Conservation (phyloP, 768 basidiomycete species). For the Candolleomyces aberdarensis region DNA sequence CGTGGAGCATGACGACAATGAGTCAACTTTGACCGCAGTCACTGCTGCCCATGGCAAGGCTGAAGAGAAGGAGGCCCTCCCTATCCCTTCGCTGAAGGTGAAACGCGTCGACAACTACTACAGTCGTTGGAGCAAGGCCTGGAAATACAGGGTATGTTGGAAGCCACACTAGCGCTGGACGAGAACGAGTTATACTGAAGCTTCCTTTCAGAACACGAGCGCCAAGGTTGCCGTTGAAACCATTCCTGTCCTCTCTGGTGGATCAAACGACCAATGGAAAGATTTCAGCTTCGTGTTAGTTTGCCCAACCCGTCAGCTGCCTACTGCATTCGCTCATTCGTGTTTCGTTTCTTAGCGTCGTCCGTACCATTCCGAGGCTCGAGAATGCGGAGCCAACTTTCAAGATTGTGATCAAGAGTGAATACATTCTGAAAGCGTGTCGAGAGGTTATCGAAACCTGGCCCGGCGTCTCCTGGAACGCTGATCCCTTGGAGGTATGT, state of each 20-base stretch:
- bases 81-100: slow-evolving; percentile 50
- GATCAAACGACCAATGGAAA: slow-evolving; percentile 53
- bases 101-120: slow-evolving; percentile 61
- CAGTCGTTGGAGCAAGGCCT: slow-evolving; percentile 51
- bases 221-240: slow-evolving; percentile 51
- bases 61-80: slow-evolving; percentile 27
- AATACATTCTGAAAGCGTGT: slow-evolving; percentile 53
- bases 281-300: slow-evolving; percentile 53
- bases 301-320: neutral
- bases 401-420: slow-evolving; percentile 56
- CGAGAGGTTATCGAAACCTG: slow-evolving; percentile 55
- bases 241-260: slow-evolving; percentile 34
- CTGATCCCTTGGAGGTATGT: slow-evolving; percentile 51
- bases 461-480: slow-evolving; percentile 61
- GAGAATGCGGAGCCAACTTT: slow-evolving; percentile 42
- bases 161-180: neutral
- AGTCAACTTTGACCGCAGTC: slow-evolving; percentile 32
- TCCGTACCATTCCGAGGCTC: slow-evolving; percentile 44
- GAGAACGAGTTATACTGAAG: neutral
- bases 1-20: slow-evolving; percentile 21
- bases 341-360: slow-evolving; percentile 32
- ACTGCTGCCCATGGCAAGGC: slow-evolving; percentile 17
- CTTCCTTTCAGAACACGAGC: slow-evolving; percentile 41
- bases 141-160: slow-evolving; percentile 49
- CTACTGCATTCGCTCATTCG: neutral